These are phyloP conservation scores for Tetrapisispora iriomotensis DNA, from an alignment of 805 yeast species.

Conservation along the genomic window DNA sequence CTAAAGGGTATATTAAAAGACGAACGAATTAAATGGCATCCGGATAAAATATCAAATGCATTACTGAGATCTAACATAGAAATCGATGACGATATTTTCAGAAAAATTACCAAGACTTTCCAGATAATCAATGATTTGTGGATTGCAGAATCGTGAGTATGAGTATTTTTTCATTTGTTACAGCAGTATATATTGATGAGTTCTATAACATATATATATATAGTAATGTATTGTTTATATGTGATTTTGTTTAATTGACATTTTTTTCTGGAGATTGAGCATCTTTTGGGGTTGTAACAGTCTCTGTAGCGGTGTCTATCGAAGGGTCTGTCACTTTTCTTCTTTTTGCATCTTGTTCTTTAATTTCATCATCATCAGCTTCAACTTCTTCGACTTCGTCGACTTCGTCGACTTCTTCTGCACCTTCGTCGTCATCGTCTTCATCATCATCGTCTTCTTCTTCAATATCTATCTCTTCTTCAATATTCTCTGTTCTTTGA, in stretches of 20 bases:
- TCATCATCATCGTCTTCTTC: slow-evolving; percentile 35
- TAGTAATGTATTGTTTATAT: not conserved
- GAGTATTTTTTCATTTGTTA: not conserved
- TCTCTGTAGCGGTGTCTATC: slow-evolving; percentile 10
- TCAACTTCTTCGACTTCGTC: slow-evolving; percentile 29
- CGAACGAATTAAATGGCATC: slow-evolving; percentile 63
- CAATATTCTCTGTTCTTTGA: slow-evolving; percentile 38
- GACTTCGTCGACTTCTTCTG: slow-evolving; percentile 34
- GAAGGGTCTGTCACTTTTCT: slow-evolving; percentile 11
- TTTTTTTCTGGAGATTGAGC: slow-evolving; percentile 9
- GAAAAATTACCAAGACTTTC: slow-evolving; percentile 32
- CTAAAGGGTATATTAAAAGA: slow-evolving; percentile 24
- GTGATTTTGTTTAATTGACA: not conserved
- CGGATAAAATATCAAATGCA: slow-evolving; percentile 36
- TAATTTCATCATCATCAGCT: slow-evolving; percentile 23
- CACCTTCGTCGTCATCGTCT: slow-evolving; percentile 31
- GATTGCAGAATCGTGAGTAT: slow-evolving; percentile 11
- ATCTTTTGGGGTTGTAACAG: slow-evolving; percentile 23
- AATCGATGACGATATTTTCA: not conserved
- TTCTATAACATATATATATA: not conserved
- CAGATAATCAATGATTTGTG: slow-evolving; percentile 36
- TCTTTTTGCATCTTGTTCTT: slow-evolving; percentile 11
- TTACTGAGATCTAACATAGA: not conserved
- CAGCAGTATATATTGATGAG: not conserved
- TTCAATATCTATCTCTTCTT: slow-evolving; percentile 36